Base-by-base conservation (phyloP, 306 rosid species). In the Urtica urens region DNA sequence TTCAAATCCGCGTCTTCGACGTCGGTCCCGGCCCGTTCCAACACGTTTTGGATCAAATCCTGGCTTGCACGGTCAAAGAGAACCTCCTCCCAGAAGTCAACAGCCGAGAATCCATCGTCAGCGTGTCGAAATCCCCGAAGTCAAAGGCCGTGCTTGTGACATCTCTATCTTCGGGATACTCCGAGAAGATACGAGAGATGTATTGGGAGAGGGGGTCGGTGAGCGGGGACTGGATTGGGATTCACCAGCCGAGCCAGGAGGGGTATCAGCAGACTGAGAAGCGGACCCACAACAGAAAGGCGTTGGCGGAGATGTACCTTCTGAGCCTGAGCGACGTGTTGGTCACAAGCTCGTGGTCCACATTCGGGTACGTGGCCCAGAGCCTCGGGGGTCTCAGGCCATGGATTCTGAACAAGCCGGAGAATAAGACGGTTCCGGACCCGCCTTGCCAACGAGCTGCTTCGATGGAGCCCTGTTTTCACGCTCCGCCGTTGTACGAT, bases 401-500 rank as follows among this genome's bases (percentile, higher is more conserved):
- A 13, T 81, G 86, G 93, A 81, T 81, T 49, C 80, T 81, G 53
- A 51, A 72, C 74, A 81, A 81, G 57, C 80, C 86, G 0, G 93
- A 78, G 69, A 75, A 81, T 18, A 43, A 31, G 35, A 81, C 86
- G 0, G 66, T 73, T 33, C 93, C 86, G 0, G 46, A 74, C 47
- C 86, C 86, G 23, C 70, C 86, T 40, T 81, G 93, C 49, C 71
- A 9, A 3, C 80, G 70, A 16, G 93, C 80, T 69, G 74, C 75
- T 78, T 81, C 86, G 19, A 81, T 81, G 68, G 93, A 81, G 64
- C 93, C 93, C 3, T 81, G 93, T 59, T 82, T 78, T 76, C 86
- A 78, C 26, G 86, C 93, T 3, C 86, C 83, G 55, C 88, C 83
- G 19, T 71, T 80, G 71, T 80, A 74, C 62, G 93, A 78, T 68